Evolutionary conservation across 2,329 filamentous ascomycete species (phyloP), one percentile per base, ranked within the genome.

Genomic region (Pseudogymnoascus sp.): DNA sequence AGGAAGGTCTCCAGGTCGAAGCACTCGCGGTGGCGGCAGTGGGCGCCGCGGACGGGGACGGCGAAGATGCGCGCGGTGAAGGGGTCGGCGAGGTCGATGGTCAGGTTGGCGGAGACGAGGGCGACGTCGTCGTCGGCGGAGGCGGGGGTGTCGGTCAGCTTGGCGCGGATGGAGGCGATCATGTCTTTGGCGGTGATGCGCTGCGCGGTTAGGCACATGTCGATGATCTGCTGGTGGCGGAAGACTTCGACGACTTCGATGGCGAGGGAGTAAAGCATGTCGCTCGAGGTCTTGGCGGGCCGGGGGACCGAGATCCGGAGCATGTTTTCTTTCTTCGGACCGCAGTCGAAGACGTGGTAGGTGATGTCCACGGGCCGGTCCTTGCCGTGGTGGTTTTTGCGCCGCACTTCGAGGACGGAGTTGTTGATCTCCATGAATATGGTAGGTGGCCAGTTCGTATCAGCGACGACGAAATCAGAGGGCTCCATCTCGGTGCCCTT

Each of bases 1-100:
- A 99, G 82, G 78, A 91, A 97, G 0, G 84, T 93, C 19, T 89
- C 83, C 7, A 97, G 84, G 73, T 97, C 93, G 72, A 97, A 97
- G 72, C 92, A 96, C 72, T 97, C 91, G 36, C 88, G 78, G 72
- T 99, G 93, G 23, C 78, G 78, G 73, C 95, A 99, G 2, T 74
- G 69, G 7, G 71, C 77, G 26, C 91, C 87, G 28, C 93, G 87
- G 1, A 87, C 90, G 0, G 95, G 93, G 0, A 82, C 80, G 4
- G 83, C 78, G 72, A 89, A 92, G 10, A 95, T 80, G 11, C 71
- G 76, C 1, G 82, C 78, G 64, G 79, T 87, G 71, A 89, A 90
- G 0, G 88, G 87, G 72, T 91, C 88, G 0, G 84, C 78, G 13
- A 92, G 76, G 65, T 86, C 82, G 62, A 92, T 79, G 2, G 79